Evolutionary conservation across 805 yeast genomes (phyloP), one percentile per base, ranked within the genome.

Genomic region (Metschnikowia amazonensis): DNA sequence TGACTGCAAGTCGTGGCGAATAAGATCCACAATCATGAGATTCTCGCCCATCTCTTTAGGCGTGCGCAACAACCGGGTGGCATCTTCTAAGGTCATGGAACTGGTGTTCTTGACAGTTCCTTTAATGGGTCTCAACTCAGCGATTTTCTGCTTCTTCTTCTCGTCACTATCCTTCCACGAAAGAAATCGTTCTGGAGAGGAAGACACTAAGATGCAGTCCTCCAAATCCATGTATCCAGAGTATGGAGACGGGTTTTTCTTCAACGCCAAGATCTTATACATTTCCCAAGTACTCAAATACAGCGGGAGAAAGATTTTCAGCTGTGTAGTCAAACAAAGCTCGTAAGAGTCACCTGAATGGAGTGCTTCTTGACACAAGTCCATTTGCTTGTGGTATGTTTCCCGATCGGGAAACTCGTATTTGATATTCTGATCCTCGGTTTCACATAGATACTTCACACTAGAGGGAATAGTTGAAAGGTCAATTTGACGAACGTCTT

Each of bases 1-100:
- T 53, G 81, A 81, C 58, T 80, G 82, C 39, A 94, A 71, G 60
- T 94, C 99, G 65, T 95, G 97, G 45, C 99, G 77, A 38, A 94
- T 95, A 47, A 94, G 67, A 63, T 94, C 99, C 6, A 94, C 95
- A 67, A 94, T 94, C 99, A 94, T 94, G 47, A 94, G 69, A 54
- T 94, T 94, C 60, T 94, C 99, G 0, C 96, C 99, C 60, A 85
- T 79, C 63, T 94, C 99, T 62, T 94, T 94, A 3, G 95, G 94
- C 1, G 95, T 83, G 43, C 82, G 77, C 37, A 92, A 66, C 17
- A 89, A 76, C 31, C 64, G 62, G 3, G 80, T 70, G 0, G 97
- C 98, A 28, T 67, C 67, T 28, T 72, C 83, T 8, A 70, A 56
- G 5, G 78, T 72, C 68, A 85, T 73, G 0, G 66, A 76, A 0